Evolutionary conservation across 192 early-diverging fungal species (phyloP), one percentile per base, ranked within the genome.

Genomic region (Linnemannia elongata): DNA sequence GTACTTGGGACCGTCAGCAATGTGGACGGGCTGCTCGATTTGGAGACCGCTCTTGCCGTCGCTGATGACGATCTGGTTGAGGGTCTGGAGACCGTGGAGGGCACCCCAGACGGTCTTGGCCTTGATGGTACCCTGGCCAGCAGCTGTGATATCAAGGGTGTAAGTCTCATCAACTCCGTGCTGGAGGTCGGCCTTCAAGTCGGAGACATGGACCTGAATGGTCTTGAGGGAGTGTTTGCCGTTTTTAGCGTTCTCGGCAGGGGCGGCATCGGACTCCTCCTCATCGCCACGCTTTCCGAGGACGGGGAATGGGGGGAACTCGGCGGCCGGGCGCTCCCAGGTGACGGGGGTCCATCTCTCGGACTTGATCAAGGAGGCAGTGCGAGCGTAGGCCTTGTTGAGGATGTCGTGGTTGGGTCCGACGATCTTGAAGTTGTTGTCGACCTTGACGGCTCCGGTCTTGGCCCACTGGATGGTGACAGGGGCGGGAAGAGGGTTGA

Each of bases 141-240:
- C 69, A n/a, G 85, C 63, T 24, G 93, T 93, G 39, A 96, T 88
- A 75, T 92, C 88, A 68, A 96, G 89, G 52, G 88, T 90, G 83
- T 96, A 96, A 45, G 95, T 91, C 89, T 96, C 95, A 78, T 96
- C 93, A 4, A 93, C 90, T 44, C 89, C 92, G n/a, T 92, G 87
- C 44, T 90, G 87, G 27, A 95, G 91, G 3, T 91, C 89, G 79
- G 77, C 91, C 85, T 87, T 89, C 68, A 83, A 80, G 80, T 89
- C 88, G 15, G 74, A 83, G 33, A 96, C 91, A 4, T 72, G 79
- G 20, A 95, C 85, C 33, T 77, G 78, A 54, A 87, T 68, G 52
- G 85, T 87, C 69, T 78, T 87, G 72, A 87, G 72, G 71, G 60
- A 38, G 9, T 47, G 7, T 24, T 72, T 72, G 73, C 30, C 7